Evolutionary conservation across 2,329 filamentous ascomycete genomes (phyloP).

Genomic region (Exophiala bonariae): DNA sequence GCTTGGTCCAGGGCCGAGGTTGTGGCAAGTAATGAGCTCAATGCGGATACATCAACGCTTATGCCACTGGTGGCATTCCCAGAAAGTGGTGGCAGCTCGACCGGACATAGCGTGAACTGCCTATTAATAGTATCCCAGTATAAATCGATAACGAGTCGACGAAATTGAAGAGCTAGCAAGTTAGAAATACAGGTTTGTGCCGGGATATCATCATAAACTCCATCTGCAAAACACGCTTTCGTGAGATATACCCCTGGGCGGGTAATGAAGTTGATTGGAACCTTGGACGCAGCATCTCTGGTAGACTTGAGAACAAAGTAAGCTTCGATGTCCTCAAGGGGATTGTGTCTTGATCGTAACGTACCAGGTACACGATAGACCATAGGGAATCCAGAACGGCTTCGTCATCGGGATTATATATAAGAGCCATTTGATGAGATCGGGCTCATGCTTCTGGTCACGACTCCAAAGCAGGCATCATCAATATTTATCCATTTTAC

Average conservation of each 20-base stretch:
- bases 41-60: conserved; percentile 17
- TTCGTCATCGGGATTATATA: conserved; percentile 39
- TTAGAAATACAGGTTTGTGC: conserved; percentile 62
- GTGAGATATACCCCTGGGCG: conserved; percentile 57
- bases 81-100: conserved; percentile 30
- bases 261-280: conserved; percentile 65
- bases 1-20: neutral
- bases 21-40: conserved; percentile 18
- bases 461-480: too few species aligned
- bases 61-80: conserved; percentile 21
- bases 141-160: conserved; percentile 59
- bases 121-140: conserved; percentile 61
- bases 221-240: conserved; percentile 58
- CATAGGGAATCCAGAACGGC: conserved; percentile 39
- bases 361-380: conserved; percentile 40
- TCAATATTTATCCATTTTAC: too few species aligned
- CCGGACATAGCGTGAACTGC: conserved; percentile 63
- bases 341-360: conserved; percentile 15
- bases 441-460: too few species aligned
- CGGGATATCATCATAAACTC: conserved; percentile 53
- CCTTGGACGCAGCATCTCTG: conserved; percentile 58
- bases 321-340: neutral
- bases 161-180: conserved; percentile 60
- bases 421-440: conserved; percentile 40
- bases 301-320: conserved; percentile 51